Percentiles rank a stretch among this genome's conserved stretches.
phyloP scores from a whole-genome alignment of 2,329 filamentous ascomycete genomes.

The Onygenales sp. region DNA sequence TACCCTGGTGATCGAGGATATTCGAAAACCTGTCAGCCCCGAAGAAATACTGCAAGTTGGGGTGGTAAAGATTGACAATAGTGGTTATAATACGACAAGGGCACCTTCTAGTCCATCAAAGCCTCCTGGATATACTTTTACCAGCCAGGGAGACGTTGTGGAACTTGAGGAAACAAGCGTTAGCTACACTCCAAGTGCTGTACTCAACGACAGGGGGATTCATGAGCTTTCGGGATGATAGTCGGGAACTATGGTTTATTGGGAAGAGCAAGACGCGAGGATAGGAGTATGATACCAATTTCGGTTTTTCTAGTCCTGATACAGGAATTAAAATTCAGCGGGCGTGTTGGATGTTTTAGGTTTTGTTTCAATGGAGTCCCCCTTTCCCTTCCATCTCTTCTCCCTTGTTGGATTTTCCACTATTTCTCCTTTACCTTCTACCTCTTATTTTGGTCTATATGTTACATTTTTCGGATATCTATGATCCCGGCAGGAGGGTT shows the following conservation, averaged over 20 bases:
- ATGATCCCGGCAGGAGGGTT: neutral
- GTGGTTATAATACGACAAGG: neutral
- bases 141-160: neutral
- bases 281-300: neutral
- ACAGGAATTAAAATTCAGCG: no score
- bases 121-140: neutral
- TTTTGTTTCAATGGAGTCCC: neutral
- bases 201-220: neutral
- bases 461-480: neutral
- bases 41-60: neutral
- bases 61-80: neutral
- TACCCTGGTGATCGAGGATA: constrained; percentile 5
- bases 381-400: neutral
- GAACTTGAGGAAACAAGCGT: neutral
- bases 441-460: neutral
- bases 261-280: neutral
- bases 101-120: neutral
- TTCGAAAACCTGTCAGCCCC: neutral
- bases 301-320: neutral
- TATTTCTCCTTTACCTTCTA: neutral
- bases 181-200: neutral
- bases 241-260: neutral
- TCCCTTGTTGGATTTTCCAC: neutral
- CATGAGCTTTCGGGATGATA: neutral
- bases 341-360: neutral